Conservation (phyloP, 2,329 filamentous ascomycete genomes). For the Talaromyces sp. region DNA sequence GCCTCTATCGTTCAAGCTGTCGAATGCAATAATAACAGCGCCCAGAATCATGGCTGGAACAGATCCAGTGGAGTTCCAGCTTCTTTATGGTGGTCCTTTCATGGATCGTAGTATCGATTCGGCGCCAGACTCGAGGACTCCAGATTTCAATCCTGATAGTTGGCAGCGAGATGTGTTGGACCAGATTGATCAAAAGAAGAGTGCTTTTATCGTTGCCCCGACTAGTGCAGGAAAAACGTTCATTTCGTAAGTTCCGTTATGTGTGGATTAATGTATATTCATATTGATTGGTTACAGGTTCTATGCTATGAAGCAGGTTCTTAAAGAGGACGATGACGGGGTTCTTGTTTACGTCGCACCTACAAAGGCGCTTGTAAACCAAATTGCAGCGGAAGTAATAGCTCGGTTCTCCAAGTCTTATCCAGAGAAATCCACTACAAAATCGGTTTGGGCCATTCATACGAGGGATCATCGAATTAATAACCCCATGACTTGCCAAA, state of each 20-base stretch:
- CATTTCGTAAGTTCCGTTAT: slow-evolving; percentile 49
- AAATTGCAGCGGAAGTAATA: slow-evolving; percentile 76
- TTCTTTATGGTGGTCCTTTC: slow-evolving; percentile 67
- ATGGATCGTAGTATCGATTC: slow-evolving; percentile 72
- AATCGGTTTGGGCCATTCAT: slow-evolving; percentile 75
- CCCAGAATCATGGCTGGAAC: not conserved
- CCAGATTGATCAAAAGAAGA: slow-evolving; percentile 66
- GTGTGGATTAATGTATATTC: not conserved
- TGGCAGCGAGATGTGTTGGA: slow-evolving; percentile 75
- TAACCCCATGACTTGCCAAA: slow-evolving; percentile 67
- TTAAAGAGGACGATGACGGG: slow-evolving; percentile 65
- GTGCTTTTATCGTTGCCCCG: slow-evolving; percentile 68
- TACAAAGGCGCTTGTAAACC: slow-evolving; percentile 78
- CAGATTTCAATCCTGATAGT: slow-evolving; percentile 66
- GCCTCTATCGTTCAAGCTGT: not conserved
- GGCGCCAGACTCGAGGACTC: slow-evolving; percentile 61
- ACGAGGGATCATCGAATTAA: slow-evolving; percentile 74
- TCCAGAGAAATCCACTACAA: slow-evolving; percentile 49
- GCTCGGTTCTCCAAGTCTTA: slow-evolving; percentile 65
- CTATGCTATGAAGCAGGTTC: slow-evolving; percentile 75
- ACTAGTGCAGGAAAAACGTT: slow-evolving; percentile 80
- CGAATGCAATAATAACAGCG: not conserved
- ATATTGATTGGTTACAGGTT: slow-evolving; percentile 44
- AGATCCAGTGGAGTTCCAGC: slow-evolving; percentile 58
- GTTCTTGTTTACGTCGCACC: slow-evolving; percentile 76